Conservation (phyloP, 202 grass and related monocot genomes). For the Miscanthus sacchariflorus region DNA sequence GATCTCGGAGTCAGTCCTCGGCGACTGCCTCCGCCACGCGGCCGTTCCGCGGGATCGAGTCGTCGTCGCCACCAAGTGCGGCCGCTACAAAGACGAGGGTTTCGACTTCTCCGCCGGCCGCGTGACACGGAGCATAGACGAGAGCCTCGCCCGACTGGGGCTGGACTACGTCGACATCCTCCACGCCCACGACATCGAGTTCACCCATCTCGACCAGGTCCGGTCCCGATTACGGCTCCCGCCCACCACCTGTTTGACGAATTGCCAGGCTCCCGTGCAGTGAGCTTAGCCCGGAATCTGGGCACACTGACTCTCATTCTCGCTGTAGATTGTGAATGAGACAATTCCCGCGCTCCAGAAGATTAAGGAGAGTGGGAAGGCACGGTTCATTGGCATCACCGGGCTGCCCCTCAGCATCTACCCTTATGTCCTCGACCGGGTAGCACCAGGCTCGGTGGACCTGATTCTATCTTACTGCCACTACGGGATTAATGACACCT, state of each 20-base stretch:
- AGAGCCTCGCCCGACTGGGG: conserved; percentile 77
- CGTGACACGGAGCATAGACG: conserved; percentile 70
- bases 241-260: conserved; percentile 31
- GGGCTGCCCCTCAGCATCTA: conserved; percentile 76
- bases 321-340: conserved; percentile 79
- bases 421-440: conserved; percentile 70
- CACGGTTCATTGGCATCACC: conserved; percentile 84
- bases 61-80: conserved; percentile 90
- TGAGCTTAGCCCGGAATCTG: neutral
- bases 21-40: conserved; percentile 72
- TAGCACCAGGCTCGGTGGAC: conserved; percentile 69
- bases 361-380: conserved; percentile 84
- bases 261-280: neutral
- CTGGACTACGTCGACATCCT: conserved; percentile 88
- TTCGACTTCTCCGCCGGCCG: conserved; percentile 88
- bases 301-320: neutral
- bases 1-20: conserved; percentile 82
- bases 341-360: conserved; percentile 81
- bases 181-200: conserved; percentile 96
- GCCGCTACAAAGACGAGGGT: conserved; percentile 74
- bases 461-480: conserved; percentile 96
- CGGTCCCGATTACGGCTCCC: neutral
- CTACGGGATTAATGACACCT: conserved; percentile 77
- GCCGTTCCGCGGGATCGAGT: conserved; percentile 58
- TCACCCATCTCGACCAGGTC: conserved; percentile 82